phyloP scores from a whole-genome alignment of 495 filamentous ascomycete species.

The Evansstolkia leycettana region DNA sequence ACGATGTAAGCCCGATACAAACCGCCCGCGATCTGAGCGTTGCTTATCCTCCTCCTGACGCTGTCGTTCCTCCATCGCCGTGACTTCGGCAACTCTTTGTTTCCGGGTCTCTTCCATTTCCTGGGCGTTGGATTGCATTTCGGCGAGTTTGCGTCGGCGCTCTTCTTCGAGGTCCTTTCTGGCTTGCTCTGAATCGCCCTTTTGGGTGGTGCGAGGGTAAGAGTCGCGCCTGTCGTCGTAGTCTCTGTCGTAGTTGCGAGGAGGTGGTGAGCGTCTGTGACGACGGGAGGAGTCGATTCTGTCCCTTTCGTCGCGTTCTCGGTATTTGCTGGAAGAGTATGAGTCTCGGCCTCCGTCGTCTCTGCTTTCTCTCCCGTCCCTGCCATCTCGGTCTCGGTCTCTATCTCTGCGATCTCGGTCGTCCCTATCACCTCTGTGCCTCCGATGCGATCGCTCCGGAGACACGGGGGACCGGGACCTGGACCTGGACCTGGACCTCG shows the following conservation, averaged over 20 bases:
- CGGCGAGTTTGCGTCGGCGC: conserved; percentile 52
- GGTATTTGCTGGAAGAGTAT: not conserved
- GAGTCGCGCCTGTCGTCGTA: conserved; percentile 9
- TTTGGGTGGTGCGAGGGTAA: conserved; percentile 7
- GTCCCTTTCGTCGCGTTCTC: too few species aligned
- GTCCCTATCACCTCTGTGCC: conserved; percentile 7
- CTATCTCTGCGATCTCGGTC: conserved; percentile 12
- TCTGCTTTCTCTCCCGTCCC: conserved; percentile 8
- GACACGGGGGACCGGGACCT: conserved; percentile 25
- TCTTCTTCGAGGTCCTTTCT: conserved; percentile 25
- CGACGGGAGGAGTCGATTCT: too few species aligned
- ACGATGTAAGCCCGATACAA: conserved; percentile 28
- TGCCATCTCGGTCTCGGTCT: conserved; percentile 14
- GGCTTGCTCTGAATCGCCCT: too few species aligned
- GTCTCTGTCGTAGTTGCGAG: conserved; percentile 4
- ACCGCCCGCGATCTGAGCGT: conserved; percentile 29
- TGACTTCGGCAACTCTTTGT: conserved; percentile 55
- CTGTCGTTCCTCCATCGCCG: conserved; percentile 49
- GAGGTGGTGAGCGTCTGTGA: conserved; percentile 4
- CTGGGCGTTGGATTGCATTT: conserved; percentile 79
- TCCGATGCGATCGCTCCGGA: conserved; percentile 7
- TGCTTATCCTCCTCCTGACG: conserved; percentile 46
- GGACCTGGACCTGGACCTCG: conserved; percentile 4
- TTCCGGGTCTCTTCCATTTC: conserved; percentile 65
- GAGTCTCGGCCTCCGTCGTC: conserved; percentile 7